These are phyloP conservation scores for Lycium ferocissimum DNA, from an alignment of 257 asterid genomes.

Conservation along the genomic window DNA sequence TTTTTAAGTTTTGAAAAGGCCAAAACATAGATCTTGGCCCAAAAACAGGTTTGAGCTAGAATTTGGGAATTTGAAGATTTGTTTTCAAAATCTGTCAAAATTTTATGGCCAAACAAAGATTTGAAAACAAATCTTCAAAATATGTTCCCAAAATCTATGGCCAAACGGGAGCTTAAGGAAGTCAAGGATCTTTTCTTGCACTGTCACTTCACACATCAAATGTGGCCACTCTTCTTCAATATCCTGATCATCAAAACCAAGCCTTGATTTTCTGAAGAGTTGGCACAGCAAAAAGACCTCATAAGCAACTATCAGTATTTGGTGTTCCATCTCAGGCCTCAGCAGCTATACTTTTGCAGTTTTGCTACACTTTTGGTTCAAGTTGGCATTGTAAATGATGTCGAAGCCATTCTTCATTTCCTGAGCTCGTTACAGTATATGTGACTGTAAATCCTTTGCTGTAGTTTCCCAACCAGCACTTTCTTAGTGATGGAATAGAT, in stretches of 20 bases:
- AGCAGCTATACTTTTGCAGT: no score
- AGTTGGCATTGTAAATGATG: slow-evolving; percentile 18
- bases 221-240: background rate
- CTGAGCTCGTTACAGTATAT: background rate
- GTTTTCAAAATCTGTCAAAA: no score
- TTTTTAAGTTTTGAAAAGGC: no score
- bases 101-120: no score
- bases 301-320: slow-evolving; percentile 4
- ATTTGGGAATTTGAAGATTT: no score
- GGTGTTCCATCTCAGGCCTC: background rate
- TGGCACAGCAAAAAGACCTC: background rate
- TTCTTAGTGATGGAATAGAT: background rate
- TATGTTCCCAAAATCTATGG: no score
- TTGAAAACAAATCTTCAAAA: no score
- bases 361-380: background rate
- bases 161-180: background rate
- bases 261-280: background rate
- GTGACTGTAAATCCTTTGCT: background rate
- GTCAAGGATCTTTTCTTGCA: background rate
- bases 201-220: slow-evolving; percentile 1
- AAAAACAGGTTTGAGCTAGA: no score
- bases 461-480: background rate
- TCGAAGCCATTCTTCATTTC: slow-evolving; percentile 1
- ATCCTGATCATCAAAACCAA: background rate
- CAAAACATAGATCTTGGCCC: no score